A percentile compares a stretch with the other conserved stretches of the same genome.
Conservation (phyloP, 495 filamentous ascomycete genomes). For the Tetracladium marchalianum region DNA sequence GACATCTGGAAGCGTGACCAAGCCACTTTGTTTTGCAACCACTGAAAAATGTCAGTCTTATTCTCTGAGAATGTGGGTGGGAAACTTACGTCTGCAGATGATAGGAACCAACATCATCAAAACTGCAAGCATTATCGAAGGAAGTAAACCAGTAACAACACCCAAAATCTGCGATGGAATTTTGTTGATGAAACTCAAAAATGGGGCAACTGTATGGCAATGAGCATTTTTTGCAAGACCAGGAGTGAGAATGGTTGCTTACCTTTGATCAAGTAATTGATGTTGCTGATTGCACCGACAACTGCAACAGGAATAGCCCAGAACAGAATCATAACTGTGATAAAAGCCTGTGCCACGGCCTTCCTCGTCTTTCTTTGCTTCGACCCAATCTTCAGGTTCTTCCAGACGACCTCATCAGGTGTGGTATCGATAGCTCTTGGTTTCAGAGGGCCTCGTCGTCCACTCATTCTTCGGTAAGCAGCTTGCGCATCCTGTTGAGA, state of each 20-base stretch:
- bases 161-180: constrained; percentile 67
- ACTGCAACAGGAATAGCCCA: constrained; percentile 90
- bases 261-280: constrained; percentile 55
- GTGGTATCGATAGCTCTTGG: constrained; percentile 76
- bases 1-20: constrained; percentile 62
- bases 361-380: constrained; percentile 67
- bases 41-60: constrained; percentile 21
- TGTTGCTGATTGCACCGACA: constrained; percentile 84
- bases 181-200: constrained; percentile 53
- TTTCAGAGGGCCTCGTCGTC: constrained; percentile 78
- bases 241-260: constrained; percentile 22
- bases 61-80: constrained; percentile 11
- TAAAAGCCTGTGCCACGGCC: constrained; percentile 55
- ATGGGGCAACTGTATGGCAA: constrained; percentile 9
- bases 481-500: constrained; percentile 71
- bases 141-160: constrained; percentile 77
- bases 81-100: constrained; percentile 44
- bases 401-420: constrained; percentile 83
- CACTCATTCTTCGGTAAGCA: constrained; percentile 73
- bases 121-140: constrained; percentile 65
- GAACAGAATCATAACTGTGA: constrained; percentile 80
- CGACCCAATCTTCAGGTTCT: constrained; percentile 76
- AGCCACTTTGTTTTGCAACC: constrained; percentile 68
- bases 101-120: constrained; percentile 88
- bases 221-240: not conserved